phyloP scores from a whole-genome alignment of 345 rosid genomes.

The Salix caprea region DNA sequence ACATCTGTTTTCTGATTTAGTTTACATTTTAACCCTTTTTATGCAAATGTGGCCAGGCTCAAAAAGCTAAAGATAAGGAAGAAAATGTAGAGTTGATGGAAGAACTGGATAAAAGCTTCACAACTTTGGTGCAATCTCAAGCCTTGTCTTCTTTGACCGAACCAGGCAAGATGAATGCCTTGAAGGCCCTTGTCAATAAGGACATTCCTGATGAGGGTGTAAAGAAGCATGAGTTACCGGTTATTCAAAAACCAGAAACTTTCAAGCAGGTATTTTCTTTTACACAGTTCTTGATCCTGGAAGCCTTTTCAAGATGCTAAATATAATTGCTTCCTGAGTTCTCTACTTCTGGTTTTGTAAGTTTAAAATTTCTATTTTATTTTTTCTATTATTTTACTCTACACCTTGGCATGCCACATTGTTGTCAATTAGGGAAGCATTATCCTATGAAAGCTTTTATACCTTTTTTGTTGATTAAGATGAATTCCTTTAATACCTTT shows the following conservation, averaged over 20 bases:
- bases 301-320: neutral
- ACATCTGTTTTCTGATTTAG: neutral
- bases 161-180: constrained; percentile 58
- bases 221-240: constrained; percentile 26
- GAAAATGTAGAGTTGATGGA: constrained; percentile 75
- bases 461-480: neutral
- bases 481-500: neutral
- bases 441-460: neutral
- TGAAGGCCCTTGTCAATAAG: constrained; percentile 49
- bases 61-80: constrained; percentile 80
- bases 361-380: neutral
- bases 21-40: neutral
- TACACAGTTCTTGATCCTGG: neutral
- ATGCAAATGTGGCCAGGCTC: constrained; percentile 46
- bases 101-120: constrained; percentile 67
- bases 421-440: neutral
- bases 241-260: constrained; percentile 22
- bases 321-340: neutral
- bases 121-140: constrained; percentile 58
- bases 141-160: constrained; percentile 56
- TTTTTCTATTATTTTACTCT: neutral
- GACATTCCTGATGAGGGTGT: constrained; percentile 32
- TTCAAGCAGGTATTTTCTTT: constrained; percentile 35
- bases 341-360: neutral
- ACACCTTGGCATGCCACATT: neutral